phyloP scores from a whole-genome alignment of 768 basidiomycete species.

The Calocybe indica region DNA sequence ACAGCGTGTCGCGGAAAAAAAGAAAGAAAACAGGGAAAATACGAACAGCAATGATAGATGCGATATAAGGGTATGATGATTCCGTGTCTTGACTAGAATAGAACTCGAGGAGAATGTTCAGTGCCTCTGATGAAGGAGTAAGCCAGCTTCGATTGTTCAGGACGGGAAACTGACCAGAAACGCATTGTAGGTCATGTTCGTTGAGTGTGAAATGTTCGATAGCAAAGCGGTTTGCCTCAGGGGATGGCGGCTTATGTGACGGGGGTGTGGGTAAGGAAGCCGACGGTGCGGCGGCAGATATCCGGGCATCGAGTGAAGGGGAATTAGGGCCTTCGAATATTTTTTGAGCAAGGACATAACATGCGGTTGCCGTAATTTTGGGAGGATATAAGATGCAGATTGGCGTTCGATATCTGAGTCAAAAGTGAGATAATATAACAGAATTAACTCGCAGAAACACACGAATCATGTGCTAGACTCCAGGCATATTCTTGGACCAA shows the following conservation, averaged over 20 bases:
- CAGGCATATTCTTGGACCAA: slow-evolving; percentile 71
- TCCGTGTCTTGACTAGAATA: slow-evolving; percentile 57
- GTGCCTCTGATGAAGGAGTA: slow-evolving; percentile 40
- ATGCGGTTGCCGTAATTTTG: slow-evolving; percentile 69
- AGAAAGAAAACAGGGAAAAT: not conserved
- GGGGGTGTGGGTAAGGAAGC: slow-evolving; percentile 79
- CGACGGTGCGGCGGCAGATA: slow-evolving; percentile 65
- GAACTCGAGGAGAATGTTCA: slow-evolving; percentile 66
- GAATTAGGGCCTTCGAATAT: slow-evolving; percentile 69
- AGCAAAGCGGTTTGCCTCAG: slow-evolving; percentile 62
- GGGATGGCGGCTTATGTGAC: slow-evolving; percentile 66
- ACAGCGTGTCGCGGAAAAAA: slow-evolving; percentile 2
- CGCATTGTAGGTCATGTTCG: slow-evolving; percentile 47
- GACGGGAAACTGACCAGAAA: slow-evolving; percentile 46
- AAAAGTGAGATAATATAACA: slow-evolving; percentile 7
- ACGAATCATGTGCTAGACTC: slow-evolving; percentile 90
- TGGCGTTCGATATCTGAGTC: slow-evolving; percentile 67
- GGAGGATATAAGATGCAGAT: slow-evolving; percentile 68
- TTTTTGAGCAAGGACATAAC: slow-evolving; percentile 71
- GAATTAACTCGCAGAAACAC: slow-evolving; percentile 18
- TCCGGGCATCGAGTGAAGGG: slow-evolving; percentile 66
- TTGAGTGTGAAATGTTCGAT: slow-evolving; percentile 63
- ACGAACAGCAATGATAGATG: slow-evolving; percentile 45
- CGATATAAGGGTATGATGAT: slow-evolving; percentile 39
- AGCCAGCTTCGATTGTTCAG: slow-evolving; percentile 1